Base-by-base conservation (phyloP, 1,284 basidiomycete genomes). In the Coniferiporia sulphurascens region DNA sequence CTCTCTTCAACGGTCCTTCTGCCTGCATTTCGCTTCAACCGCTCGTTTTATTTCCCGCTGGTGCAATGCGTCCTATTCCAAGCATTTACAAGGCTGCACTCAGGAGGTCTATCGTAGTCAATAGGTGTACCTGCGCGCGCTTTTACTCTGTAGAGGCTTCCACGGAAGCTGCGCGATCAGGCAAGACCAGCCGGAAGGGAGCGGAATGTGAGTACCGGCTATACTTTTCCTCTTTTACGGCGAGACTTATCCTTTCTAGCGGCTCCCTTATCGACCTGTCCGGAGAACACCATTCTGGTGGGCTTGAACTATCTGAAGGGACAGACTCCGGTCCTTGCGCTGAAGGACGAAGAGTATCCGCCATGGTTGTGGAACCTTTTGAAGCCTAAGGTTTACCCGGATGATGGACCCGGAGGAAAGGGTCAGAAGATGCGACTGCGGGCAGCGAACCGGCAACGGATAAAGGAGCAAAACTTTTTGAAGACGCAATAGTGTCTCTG, bases 291-390 rank as follows among this genome's bases (percentile, higher is more conserved):
- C 5, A 73, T 90, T 1, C 74, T 98, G 41, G 77, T 78, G 8
- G 93, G 93, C 2, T 71, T 94, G 6, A 87, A 88, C 62, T 93
- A 93, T 67, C 78, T 92, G 55, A 97, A 97, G 72, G 87, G 85
- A 64, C 88, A 94, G 68, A 76, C 83, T 0, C 87, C 91, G 41
- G 86, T 96, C 2, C 72, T 94, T 10, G 92, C 95, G 1, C 74
- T 83, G 10, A 77, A 89, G 2, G 95, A 98, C 72, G 85, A 90
- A 43, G 84, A 89, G 67, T 97, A 98, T 72, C 95, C 95, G 1
- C 70, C 82, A 3, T 97, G 95, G 95, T 73, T 98, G 48, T 98
- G 94, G 93, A 86, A 80, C 21, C 70, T 95, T 48, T 74, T 93
- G 32, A 70, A 81, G 62, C 78, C 82, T 4, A 82, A 82, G 68